Base-by-base conservation (phyloP, 148 eudicot genomes). In the Beta vulgaris region DNA sequence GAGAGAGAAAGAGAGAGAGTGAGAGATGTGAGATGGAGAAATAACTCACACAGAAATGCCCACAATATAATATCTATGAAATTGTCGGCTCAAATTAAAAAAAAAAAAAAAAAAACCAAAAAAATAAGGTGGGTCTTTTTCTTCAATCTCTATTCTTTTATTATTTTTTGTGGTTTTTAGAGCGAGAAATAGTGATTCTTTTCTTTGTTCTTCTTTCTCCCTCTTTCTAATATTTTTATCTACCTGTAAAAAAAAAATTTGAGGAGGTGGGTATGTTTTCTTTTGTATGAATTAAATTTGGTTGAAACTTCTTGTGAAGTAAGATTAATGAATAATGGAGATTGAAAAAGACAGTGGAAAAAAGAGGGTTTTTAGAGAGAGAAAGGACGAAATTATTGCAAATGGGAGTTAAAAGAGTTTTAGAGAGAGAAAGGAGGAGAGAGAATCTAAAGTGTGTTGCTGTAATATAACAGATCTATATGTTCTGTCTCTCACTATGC, bases 161-260 rank as follows among this genome's bases (percentile, higher is more conserved):
- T 28, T 26, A 7, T 12, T 29, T 23, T 49, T 51, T 40, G 34
- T 75, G 42, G 54, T 35, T 49, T 62, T 71, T 72, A 42, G 72
- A 51, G 72, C 53, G 51, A 34, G 40, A 69, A 76, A 65, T 37
- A 70, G 61, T 51, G 77, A 81, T 81, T 76, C 84, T 72, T 81
- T 76, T n/a, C 80, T 81, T 81, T 40, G 34, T 36, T 54, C 49
- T 75, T 25, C 71, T n/a, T n/a, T n/a, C n/a, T n/a, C n/a, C n/a
- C n/a, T n/a, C n/a, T n/a, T n/a, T n/a, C n/a, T n/a, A n/a, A n/a
- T n/a, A n/a, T 73, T 37, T 74, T 49, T 31, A 18, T 37, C 68
- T 40, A 49, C 62, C 35, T 57, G 69, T 29, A 64, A 63, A 71
- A 76, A 51, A 53, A 34, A n/a, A n/a, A n/a, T n/a, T n/a, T n/a